Percentiles rank a stretch among this genome's conserved stretches.
Conservation (phyloP, 768 basidiomycete species). For the Boletus reticulatus region DNA sequence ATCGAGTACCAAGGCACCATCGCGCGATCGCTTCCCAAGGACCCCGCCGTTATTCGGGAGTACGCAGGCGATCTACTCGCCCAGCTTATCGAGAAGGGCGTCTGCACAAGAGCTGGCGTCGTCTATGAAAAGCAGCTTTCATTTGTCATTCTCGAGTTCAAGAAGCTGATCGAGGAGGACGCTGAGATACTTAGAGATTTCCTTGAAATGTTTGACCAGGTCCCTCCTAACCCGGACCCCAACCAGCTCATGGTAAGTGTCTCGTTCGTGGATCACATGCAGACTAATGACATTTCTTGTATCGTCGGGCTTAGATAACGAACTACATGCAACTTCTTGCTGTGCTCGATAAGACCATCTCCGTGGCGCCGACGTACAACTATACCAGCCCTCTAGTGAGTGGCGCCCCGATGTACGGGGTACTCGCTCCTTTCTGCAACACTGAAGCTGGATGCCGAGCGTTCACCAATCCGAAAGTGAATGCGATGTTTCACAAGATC, state of each 20-base stretch:
- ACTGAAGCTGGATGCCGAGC: slow-evolving; percentile 20
- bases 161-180: slow-evolving; percentile 22
- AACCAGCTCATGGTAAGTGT: slow-evolving; percentile 6
- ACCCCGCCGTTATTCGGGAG: slow-evolving; percentile 3
- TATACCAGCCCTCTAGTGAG: slow-evolving; percentile 17
- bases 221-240: background rate
- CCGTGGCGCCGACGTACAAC: slow-evolving; percentile 8
- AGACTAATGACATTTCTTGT: background rate
- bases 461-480: slow-evolving; percentile 39
- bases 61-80: slow-evolving; percentile 24
- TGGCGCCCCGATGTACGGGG: slow-evolving; percentile 19
- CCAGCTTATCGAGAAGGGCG: slow-evolving; percentile 17
- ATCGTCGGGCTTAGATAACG: background rate
- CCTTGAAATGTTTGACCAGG: slow-evolving; percentile 25
- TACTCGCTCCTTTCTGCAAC: slow-evolving; percentile 21
- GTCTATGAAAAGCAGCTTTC: slow-evolving; percentile 10
- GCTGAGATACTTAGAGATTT: slow-evolving; percentile 19
- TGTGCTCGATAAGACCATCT: slow-evolving; percentile 10
- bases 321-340: slow-evolving; percentile 6
- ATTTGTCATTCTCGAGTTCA: slow-evolving; percentile 22
- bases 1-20: slow-evolving; percentile 21
- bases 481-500: slow-evolving; percentile 44
- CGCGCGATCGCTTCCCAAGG: slow-evolving; percentile 18
- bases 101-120: slow-evolving; percentile 6
- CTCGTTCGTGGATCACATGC: background rate